Conservation (phyloP, 2,329 filamentous ascomycete genomes). For the Colletotrichum tabaci region DNA sequence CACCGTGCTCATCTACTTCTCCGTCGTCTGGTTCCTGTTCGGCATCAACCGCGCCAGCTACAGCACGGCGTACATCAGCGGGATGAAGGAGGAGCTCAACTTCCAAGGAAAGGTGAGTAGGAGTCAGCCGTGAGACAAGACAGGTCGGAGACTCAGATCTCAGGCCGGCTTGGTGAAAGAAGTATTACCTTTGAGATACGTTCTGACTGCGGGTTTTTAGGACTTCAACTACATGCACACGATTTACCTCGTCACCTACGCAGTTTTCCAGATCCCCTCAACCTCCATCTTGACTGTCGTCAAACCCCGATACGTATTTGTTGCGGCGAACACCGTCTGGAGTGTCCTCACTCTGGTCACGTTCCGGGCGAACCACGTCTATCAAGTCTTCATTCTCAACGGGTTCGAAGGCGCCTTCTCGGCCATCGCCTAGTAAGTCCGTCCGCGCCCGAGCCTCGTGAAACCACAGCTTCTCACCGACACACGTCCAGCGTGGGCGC, state of each 20-base stretch:
- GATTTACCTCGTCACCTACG: conserved; percentile 57
- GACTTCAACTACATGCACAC: conserved; percentile 58
- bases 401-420: conserved; percentile 61
- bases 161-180: no score
- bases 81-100: conserved; percentile 55
- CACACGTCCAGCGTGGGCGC: conserved; percentile 50
- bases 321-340: conserved; percentile 59
- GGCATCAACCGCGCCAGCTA: conserved; percentile 61
- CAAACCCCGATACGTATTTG: conserved; percentile 37
- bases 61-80: conserved; percentile 58
- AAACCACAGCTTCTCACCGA: conserved; percentile 46
- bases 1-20: conserved; percentile 60
- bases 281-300: conserved; percentile 51
- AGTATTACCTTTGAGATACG: background rate
- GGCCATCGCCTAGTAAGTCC: conserved; percentile 57
- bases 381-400: conserved; percentile 60
- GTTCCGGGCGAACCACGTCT: conserved; percentile 57
- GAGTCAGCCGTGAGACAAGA: background rate
- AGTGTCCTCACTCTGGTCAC: conserved; percentile 60
- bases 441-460: no score
- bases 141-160: background rate
- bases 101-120: conserved; percentile 52
- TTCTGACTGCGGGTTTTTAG: background rate
- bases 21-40: conserved; percentile 63
- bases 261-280: conserved; percentile 60